Evolutionary conservation across 768 basidiomycete genomes (phyloP), one percentile per base, ranked within the genome.

Genomic region (Suillus luteus): DNA sequence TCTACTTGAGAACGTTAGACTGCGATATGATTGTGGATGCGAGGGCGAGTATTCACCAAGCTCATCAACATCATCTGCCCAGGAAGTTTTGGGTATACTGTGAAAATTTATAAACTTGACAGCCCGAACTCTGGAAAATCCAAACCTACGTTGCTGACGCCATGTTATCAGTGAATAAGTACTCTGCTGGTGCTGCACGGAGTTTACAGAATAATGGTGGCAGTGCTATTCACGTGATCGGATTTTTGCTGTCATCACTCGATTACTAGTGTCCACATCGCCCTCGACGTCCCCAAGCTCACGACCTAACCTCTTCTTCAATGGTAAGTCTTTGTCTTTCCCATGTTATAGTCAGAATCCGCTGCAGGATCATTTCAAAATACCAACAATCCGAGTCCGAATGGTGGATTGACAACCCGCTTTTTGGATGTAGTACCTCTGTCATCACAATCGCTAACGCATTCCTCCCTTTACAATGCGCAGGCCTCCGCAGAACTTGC

Each of bases 1-100:
- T 86, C 81, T 81, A 63, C 35, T 27, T 38, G 67, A 52, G 31
- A 54, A 17, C 64, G 38, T 52, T 35, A 51, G 52, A 43, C 7
- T 55, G 57, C 49, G 65, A 24, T 40, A 38, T 60, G 54, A 38
- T 55, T 49, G 52, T 48, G 37, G n/a, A 22, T n/a, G 19, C 37
- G n/a, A 57, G 31, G 19, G 54, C 51, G 24, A 38, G 10, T 7
- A 70, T 77, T 69, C 66, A 86, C 87, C 90, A 66, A 87, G 80
- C 58, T 92, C 91, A 73, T 92, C 91, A 68, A 92, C 87, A 65
- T 94, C 91, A 77, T 94, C 92, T 48, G 92, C 92, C 92, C 92
- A 95, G 7, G 91, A 92, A 22, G 87, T 91, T 81, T 90, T 92
- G 40, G 69, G 75, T 48, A 59, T 60, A 17, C 57, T 58, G 57